Base-by-base conservation (phyloP, 371 early-diverging fungal genomes). In the Coemansia sp. region DNA sequence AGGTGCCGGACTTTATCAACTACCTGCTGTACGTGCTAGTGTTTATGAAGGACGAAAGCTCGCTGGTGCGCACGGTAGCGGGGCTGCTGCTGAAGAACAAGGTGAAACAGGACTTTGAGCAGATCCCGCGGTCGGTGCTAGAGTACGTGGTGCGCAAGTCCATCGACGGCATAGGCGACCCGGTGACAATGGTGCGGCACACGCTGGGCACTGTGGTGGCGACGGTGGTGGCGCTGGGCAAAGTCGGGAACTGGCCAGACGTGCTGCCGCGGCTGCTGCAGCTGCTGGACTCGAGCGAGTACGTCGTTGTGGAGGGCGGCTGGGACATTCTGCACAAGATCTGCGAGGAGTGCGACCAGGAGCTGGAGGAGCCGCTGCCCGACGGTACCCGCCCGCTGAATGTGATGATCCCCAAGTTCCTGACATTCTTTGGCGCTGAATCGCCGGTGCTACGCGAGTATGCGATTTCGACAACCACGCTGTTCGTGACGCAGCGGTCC, bases 61-160 rank as follows among this genome's bases (percentile, higher is more conserved):
- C 88, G 38, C 66, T 82, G 4, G 81, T 82, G 35, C 90, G 95
- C 53, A 84, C 89, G 16, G 87, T 92, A 43, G 96, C 95, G 26
- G 98, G 94, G 35, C 82, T 96, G 53, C 81, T 89, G 41, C 84
- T 95, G 54, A 96, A 95, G 82, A 94, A 92, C 83, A 88, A 87
- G 65, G 84, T 95, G 59, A 81, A 86, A 50, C 62, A 59, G 72
- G 81, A 85, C 62, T 87, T 84, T 63, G 66, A 69, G 41, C 81
- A 76, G 42, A 85, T 90, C 62, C 81, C 84, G 54, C 82, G 87
- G n/a, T 74, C 72, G 26, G 88, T 88, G 11, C 59, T 94, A 34
- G 85, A 82, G 3, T 89, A 90, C 66, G 85, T 94, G 55, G 92
- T 94, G 79, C 72, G 79, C 53, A 80, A 83, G 62, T 84, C 86